Conservation (phyloP, 164 flowering plant species). For the Taxillus chinensis region DNA sequence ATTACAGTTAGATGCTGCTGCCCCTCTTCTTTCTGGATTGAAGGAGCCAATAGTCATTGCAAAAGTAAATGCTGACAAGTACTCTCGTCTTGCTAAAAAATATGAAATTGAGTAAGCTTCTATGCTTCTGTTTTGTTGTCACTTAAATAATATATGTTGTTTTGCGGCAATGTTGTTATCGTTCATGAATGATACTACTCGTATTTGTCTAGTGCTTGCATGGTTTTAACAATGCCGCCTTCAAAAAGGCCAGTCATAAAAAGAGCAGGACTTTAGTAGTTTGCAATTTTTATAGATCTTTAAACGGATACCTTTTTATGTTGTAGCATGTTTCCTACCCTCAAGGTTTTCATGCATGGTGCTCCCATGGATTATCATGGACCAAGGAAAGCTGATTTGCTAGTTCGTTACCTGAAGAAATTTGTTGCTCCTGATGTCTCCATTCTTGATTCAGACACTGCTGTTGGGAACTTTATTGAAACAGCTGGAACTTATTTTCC, state of each 20-base stretch:
- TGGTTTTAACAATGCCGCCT: too few relatives aligned
- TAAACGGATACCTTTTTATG: constrained; percentile 10
- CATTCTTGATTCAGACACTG: constrained; percentile 64
- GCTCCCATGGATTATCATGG: constrained; percentile 71
- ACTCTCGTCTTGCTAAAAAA: constrained; percentile 45
- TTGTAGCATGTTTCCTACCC: constrained; percentile 85
- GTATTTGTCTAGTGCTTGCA: too few relatives aligned
- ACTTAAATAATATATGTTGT: neutral
- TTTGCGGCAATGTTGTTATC: too few relatives aligned
- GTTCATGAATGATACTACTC: too few relatives aligned
- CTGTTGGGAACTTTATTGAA: constrained; percentile 54
- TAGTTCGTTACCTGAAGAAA: constrained; percentile 73
- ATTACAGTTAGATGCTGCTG: constrained; percentile 88
- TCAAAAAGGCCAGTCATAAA: too few relatives aligned
- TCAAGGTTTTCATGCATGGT: constrained; percentile 80
- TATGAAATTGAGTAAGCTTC: constrained; percentile 72
- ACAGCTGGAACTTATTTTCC: constrained; percentile 76
- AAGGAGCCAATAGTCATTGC: constrained; percentile 74
- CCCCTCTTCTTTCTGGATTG: constrained; percentile 60
- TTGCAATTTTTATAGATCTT: neutral
- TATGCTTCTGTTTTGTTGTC: neutral
- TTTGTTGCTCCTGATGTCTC: constrained; percentile 91
- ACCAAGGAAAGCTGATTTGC: constrained; percentile 78
- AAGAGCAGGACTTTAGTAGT: neutral
- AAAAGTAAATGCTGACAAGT: constrained; percentile 90